Base-by-base conservation (phyloP, 2,329 filamentous ascomycete genomes). In the Talaromyces sp. region DNA sequence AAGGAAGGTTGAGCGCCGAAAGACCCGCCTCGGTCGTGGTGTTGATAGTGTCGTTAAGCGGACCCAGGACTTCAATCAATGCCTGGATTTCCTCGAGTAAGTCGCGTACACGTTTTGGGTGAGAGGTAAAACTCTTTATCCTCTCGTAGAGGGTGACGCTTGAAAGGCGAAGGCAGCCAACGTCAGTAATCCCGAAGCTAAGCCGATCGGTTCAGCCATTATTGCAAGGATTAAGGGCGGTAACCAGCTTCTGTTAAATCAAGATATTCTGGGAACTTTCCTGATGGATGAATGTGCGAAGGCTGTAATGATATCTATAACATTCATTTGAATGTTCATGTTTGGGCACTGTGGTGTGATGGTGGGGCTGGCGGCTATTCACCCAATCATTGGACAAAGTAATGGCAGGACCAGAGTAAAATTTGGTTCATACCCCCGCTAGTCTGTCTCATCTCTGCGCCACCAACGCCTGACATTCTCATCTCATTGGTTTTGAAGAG, bases 51-150 rank as follows among this genome's bases (percentile, higher is more conserved):
- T 76, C 70, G 22, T 61, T 62, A 51, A 78, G 73, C 33, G 70
- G 67, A 36, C 62, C 61, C 17, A 81, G 65, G 55, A 80, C 76
- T 32, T 62, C 71, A 55, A 63, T 74, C n/a, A 80, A 64, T 49
- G 72, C 72, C 58, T 73, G 66, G 15, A 78, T 68, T 69, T 81
- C 77, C n/a, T 74, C 70, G 13, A 69, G 55, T 17, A 81, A 75
- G 53, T 79, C 76, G 57, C 76, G 75, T 6, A 80, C 72, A 32
- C 67, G 68, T 64, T 71, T 75, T 39, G 69, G 72, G 65, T 77
- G 73, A 42, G 69, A 71, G 57, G 71, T 68, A 65, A 76, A 79
- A 63, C 72, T 75, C 28, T 74, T 62, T 47, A 80, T 64, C 6
- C 71, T 74, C 19, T 76, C 59, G 66, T 74, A 76, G 30, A 80